Evolutionary conservation across 768 basidiomycete genomes (phyloP).

Genomic region (Agaricus sinodeliciosus): DNA sequence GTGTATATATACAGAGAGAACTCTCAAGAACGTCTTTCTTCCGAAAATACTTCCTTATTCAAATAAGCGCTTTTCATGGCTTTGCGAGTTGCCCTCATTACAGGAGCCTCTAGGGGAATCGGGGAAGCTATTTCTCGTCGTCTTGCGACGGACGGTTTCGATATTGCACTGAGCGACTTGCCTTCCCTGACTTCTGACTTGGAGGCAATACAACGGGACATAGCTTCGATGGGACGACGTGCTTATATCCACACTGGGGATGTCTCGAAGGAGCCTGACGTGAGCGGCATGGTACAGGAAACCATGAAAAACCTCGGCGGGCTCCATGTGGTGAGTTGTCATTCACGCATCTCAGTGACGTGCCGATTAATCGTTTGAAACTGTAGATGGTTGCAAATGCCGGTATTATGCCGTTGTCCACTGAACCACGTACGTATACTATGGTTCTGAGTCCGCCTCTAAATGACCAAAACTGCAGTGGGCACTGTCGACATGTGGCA

Average conservation of each 20-base stretch:
- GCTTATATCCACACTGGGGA: slow-evolving; percentile 8
- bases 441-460: too few relatives aligned
- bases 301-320: slow-evolving; percentile 13
- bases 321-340: slow-evolving; percentile 15
- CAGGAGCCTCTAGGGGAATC: slow-evolving; percentile 40
- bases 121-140: slow-evolving; percentile 38
- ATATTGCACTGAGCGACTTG: slow-evolving; percentile 34
- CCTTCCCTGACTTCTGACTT: too few relatives aligned
- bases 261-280: slow-evolving; percentile 15
- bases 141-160: slow-evolving; percentile 36
- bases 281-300: slow-evolving; percentile 13
- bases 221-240: too few relatives aligned
- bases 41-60: too few relatives aligned
- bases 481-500: slow-evolving; percentile 34
- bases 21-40: too few relatives aligned
- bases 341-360: background rate
- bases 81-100: slow-evolving; percentile 31
- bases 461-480: slow-evolving; percentile 2
- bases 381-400: slow-evolving; percentile 7
- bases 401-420: background rate
- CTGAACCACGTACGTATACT: too few relatives aligned
- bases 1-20: too few relatives aligned
- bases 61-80: background rate
- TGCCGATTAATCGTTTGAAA: background rate
- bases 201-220: too few relatives aligned